Evolutionary conservation across 1,284 basidiomycete genomes (phyloP).

Genomic region (Ceratorhiza oryzae-sativae): DNA sequence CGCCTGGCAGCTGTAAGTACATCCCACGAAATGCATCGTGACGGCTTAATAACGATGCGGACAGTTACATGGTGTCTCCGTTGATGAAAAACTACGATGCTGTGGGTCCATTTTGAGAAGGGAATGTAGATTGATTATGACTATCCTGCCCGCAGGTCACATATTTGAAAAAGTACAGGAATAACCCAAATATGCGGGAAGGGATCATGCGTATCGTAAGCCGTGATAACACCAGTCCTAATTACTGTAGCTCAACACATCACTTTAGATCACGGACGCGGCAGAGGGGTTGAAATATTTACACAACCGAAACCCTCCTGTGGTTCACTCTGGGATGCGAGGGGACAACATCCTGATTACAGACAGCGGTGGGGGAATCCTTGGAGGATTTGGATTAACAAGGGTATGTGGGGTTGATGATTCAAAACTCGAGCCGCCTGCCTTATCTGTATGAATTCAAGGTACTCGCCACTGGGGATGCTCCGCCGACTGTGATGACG

Average conservation of each 20-base stretch:
- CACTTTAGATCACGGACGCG: conserved; percentile 6
- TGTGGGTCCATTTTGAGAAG: too few species aligned
- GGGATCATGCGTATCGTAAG: conserved; percentile 31
- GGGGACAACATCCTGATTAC: conserved; percentile 26
- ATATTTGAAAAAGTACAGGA: conserved; percentile 15
- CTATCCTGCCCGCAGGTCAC: conserved; percentile 13
- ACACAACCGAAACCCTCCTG: conserved; percentile 16
- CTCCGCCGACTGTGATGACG: conserved; percentile 25
- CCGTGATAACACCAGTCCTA: background rate
- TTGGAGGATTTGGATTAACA: conserved; percentile 30
- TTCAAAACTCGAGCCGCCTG: background rate
- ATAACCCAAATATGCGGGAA: conserved; percentile 13
- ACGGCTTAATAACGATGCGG: background rate
- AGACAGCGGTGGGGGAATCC: conserved; percentile 18
- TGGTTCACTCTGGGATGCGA: conserved; percentile 25
- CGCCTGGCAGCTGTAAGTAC: conserved; percentile 27
- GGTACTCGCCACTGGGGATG: background rate
- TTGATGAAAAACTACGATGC: conserved; percentile 31
- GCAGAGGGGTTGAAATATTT: conserved; percentile 26
- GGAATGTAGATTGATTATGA: too few species aligned
- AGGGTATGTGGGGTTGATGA: background rate
- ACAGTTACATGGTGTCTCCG: conserved; percentile 36
- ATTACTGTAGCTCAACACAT: background rate
- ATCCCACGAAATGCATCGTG: background rate
- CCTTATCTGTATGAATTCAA: background rate